A percentile compares a stretch with the other conserved stretches of the same genome.
These are phyloP conservation scores for Comarum palustre DNA, from an alignment of 306 rosid genomes.

Conservation along the genomic window DNA sequence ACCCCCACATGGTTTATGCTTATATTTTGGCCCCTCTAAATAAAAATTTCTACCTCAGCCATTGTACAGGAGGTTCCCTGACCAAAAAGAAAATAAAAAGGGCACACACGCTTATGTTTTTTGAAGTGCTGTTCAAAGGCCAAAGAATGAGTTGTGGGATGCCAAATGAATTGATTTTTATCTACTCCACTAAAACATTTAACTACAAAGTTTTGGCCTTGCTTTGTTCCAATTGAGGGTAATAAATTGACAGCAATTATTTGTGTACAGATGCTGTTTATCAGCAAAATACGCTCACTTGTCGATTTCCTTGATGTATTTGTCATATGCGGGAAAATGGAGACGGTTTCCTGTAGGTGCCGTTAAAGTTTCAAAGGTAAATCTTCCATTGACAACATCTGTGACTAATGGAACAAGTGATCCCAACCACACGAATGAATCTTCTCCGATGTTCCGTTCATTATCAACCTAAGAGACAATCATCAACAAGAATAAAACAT, in stretches of 20 bases:
- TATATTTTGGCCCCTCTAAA: too few species aligned
- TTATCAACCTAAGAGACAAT: constrained; percentile 45
- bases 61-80: not conserved
- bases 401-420: constrained; percentile 61
- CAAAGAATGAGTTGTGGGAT: not conserved
- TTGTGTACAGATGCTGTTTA: not conserved
- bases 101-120: not conserved
- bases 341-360: constrained; percentile 69
- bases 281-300: constrained; percentile 40
- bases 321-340: constrained; percentile 80
- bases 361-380: constrained; percentile 76
- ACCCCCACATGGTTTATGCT: too few species aligned
- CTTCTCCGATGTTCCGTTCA: constrained; percentile 76
- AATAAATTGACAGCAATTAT: not conserved
- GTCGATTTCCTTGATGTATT: constrained; percentile 65
- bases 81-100: not conserved
- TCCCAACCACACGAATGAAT: constrained; percentile 87
- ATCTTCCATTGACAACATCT: constrained; percentile 77
- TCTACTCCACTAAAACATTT: not conserved
- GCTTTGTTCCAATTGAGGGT: not conserved
- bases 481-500: constrained; percentile 14
- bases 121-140: not conserved
- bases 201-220: not conserved
- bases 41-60: too few species aligned
- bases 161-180: not conserved